These are phyloP conservation scores for Thecaphora frezii DNA, from an alignment of 1,284 basidiomycete species.

Conservation along the genomic window DNA sequence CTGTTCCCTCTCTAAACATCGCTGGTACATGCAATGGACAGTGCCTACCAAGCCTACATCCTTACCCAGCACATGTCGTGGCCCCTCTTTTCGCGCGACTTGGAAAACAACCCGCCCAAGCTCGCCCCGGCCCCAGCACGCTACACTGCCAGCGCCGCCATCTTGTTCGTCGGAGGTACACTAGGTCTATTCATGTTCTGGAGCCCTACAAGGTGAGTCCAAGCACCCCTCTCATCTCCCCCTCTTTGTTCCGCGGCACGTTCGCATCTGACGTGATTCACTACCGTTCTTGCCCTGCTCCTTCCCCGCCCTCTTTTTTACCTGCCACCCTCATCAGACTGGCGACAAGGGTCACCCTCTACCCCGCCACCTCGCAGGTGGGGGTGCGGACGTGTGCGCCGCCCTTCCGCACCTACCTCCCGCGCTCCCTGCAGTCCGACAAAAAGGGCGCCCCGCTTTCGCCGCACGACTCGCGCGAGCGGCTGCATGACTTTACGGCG, in stretches of 20 bases:
- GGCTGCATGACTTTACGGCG: constrained; percentile 17
- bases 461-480: constrained; percentile 17
- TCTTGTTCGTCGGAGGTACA: constrained; percentile 14
- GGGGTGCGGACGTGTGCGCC: constrained; percentile 21
- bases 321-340: neutral
- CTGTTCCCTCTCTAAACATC: neutral
- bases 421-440: constrained; percentile 17
- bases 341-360: constrained; percentile 33
- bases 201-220: constrained; percentile 17
- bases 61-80: constrained; percentile 35
- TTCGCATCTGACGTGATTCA: too few relatives aligned
- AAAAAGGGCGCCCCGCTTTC: constrained; percentile 16
- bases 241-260: too few relatives aligned
- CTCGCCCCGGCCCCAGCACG: constrained; percentile 22
- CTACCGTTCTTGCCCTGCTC: too few relatives aligned
- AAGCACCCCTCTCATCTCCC: neutral
- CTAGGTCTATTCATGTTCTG: constrained; percentile 35
- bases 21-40: neutral
- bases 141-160: constrained; percentile 15
- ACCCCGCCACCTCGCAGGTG: constrained; percentile 27
- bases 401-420: constrained; percentile 17
- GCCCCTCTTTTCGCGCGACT: constrained; percentile 28
- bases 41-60: constrained; percentile 32
- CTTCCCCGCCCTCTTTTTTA: neutral
- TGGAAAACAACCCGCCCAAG: constrained; percentile 21